Percentiles rank a stretch among this genome's conserved stretches.
These are phyloP conservation scores for Senna tora DNA, from an alignment of 306 rosid genomes.

Conservation along the genomic window DNA sequence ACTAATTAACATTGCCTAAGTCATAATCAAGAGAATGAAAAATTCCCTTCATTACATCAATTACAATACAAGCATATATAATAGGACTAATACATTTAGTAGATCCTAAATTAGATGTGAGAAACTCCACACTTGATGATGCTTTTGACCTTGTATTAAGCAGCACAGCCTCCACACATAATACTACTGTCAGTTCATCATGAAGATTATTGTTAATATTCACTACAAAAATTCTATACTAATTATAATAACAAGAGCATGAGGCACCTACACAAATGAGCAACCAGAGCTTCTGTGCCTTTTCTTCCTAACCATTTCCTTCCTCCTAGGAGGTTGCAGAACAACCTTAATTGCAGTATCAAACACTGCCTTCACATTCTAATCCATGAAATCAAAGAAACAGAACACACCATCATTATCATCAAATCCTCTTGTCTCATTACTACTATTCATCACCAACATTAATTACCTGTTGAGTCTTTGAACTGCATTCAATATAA, in stretches of 20 bases:
- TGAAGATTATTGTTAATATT: conserved; percentile 27
- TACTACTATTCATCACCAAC: neutral
- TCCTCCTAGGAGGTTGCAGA: conserved; percentile 95
- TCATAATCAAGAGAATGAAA: conserved; percentile 73
- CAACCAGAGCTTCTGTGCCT: conserved; percentile 75
- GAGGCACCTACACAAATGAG: conserved; percentile 73
- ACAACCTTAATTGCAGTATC: conserved; percentile 98
- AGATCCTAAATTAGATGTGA: conserved; percentile 42
- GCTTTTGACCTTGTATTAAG: conserved; percentile 36
- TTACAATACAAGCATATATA: conserved; percentile 40
- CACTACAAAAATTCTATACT: neutral
- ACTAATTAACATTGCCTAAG: conserved; percentile 33
- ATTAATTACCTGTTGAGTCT: conserved; percentile 84
- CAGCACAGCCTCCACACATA: conserved; percentile 83
- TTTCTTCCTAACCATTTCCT: conserved; percentile 75
- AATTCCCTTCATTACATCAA: conserved; percentile 61
- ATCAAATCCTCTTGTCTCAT: neutral
- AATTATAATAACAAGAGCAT: too few relatives aligned
- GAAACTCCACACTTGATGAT: conserved; percentile 38
- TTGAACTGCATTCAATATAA: conserved; percentile 94
- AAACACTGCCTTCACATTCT: conserved; percentile 98
- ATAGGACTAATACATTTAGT: conserved; percentile 3
- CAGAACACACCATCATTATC: neutral
- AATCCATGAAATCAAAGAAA: conserved; percentile 30
- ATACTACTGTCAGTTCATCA: conserved; percentile 54